These are phyloP conservation scores for Skeletonema menzelii DNA, from an alignment of 108 stramenopile species.

Conservation along the genomic window DNA sequence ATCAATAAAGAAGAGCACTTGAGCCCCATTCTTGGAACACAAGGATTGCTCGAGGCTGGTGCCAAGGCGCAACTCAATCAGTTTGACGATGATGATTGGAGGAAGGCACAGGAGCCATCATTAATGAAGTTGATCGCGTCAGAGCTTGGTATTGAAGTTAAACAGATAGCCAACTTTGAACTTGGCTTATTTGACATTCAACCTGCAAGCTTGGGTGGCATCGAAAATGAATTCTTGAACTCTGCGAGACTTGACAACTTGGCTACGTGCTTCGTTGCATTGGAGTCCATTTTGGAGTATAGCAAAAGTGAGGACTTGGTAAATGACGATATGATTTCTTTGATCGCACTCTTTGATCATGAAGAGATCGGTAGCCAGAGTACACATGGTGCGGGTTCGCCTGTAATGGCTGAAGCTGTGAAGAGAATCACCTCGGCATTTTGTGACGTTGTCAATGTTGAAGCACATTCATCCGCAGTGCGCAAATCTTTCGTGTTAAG, in stretches of 20 bases:
- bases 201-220: slow-evolving; percentile 88
- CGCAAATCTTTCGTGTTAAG: slow-evolving; percentile 78
- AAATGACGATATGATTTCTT: slow-evolving; percentile 61
- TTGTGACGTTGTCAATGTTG: slow-evolving; percentile 56
- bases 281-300: slow-evolving; percentile 62
- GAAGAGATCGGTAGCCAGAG: slow-evolving; percentile 92
- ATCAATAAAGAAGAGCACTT: slow-evolving; percentile 92
- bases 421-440: slow-evolving; percentile 71
- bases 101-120: slow-evolving; percentile 78
- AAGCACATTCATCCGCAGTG: slow-evolving; percentile 55
- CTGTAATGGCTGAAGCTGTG: slow-evolving; percentile 84
- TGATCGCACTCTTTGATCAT: slow-evolving; percentile 92
- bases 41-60: slow-evolving; percentile 49
- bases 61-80: slow-evolving; percentile 58
- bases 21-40: slow-evolving; percentile 83
- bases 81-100: slow-evolving; percentile 52
- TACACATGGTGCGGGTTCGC: slow-evolving; percentile 91
- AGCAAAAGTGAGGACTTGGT: slow-evolving; percentile 34
- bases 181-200: slow-evolving; percentile 93
- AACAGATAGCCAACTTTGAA: slow-evolving; percentile 93
- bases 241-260: slow-evolving; percentile 94
- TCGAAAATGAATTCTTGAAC: slow-evolving; percentile 88
- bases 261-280: slow-evolving; percentile 82
- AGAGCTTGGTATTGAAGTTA: slow-evolving; percentile 61
- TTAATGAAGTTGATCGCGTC: slow-evolving; percentile 81